Base-by-base conservation (phyloP, 1,284 basidiomycete species). In the Exobasidium rhododendri region DNA sequence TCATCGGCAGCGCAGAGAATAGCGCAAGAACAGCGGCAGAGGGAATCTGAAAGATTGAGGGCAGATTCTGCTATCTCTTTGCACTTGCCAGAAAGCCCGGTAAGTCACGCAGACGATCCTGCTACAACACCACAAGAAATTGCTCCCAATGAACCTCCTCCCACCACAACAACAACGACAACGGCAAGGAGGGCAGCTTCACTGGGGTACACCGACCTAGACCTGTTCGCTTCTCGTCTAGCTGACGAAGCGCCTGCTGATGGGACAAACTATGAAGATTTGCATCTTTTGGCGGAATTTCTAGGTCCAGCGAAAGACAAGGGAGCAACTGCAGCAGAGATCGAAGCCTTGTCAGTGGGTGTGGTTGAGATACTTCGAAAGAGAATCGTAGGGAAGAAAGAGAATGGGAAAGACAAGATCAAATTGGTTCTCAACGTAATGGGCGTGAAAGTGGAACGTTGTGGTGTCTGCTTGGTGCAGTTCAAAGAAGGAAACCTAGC, bases 381-480 rank as follows among this genome's bases (percentile, higher is more conserved):
- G 45, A 85, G 91, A 17, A 83, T 85, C 26, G 45, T 31, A 3
- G 51, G 51, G 22, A 51, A 58, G 22, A 26, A 31, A 30, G 5
- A 55, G 28, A 87, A 85, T 53, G 83, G 83, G 65, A 85, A 88
- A 66, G 90, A 90, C 10, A 86, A 88, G 57, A 83, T 88, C 60
- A 92, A 90, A 81, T 80, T 90, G 62, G 92, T 91, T 81, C 80
- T 91, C 53, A 83, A 83, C 22, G 81, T 91, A 30, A 81, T 89
- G n/a, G 90, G 88, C 26, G 83, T 86, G 10, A 77, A 84, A 1
- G 89, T 93, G 29, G 86, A 89, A 67, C 87, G 86, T 70, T 94
- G 91, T 74, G 85, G 86, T 28, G 88, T 92, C 53, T 93, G 91
- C 78, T 80, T 90, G 69, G 83, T 83, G 55, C 89, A 90, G 81